These are phyloP conservation scores for Lachnellula willkommii DNA, from an alignment of 2,329 filamentous ascomycete genomes.

Conservation along the genomic window DNA sequence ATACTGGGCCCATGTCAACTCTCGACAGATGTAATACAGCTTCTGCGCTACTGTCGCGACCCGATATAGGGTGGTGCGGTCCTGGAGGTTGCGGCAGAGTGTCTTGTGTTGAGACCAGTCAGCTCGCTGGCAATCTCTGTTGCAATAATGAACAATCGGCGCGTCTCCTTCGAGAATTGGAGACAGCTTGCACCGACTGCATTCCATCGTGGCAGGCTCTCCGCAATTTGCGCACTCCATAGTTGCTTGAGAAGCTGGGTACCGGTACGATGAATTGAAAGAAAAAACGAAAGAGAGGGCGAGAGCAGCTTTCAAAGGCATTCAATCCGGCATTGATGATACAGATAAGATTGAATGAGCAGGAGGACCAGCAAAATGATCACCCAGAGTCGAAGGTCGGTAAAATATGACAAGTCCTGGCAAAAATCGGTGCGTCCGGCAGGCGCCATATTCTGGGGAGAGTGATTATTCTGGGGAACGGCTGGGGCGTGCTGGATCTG, in stretches of 20 bases:
- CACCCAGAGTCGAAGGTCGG: too few relatives aligned
- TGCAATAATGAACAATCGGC: not conserved
- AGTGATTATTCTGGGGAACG: too few relatives aligned
- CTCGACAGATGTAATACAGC: constrained; percentile 3
- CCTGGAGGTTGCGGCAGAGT: not conserved
- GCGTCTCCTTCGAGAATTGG: not conserved
- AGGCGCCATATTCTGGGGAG: too few relatives aligned
- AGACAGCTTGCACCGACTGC: not conserved
- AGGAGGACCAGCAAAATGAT: too few relatives aligned
- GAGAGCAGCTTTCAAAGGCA: too few relatives aligned
- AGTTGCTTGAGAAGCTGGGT: not conserved
- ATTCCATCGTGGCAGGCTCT: not conserved
- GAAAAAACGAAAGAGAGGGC: too few relatives aligned
- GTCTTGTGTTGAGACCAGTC: not conserved
- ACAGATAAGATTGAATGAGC: too few relatives aligned
- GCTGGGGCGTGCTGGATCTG: too few relatives aligned
- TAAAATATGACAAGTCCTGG: too few relatives aligned
- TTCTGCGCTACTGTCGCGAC: not conserved
- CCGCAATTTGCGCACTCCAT: constrained; percentile 3
- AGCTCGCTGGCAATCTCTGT: not conserved
- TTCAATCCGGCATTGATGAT: too few relatives aligned
- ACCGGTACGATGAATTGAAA: too few relatives aligned
- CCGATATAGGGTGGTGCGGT: not conserved
- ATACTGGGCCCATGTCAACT: not conserved
- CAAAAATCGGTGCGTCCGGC: too few relatives aligned